Conservation (phyloP, 176 grass and related monocot species). For the Thalia dealbata region DNA sequence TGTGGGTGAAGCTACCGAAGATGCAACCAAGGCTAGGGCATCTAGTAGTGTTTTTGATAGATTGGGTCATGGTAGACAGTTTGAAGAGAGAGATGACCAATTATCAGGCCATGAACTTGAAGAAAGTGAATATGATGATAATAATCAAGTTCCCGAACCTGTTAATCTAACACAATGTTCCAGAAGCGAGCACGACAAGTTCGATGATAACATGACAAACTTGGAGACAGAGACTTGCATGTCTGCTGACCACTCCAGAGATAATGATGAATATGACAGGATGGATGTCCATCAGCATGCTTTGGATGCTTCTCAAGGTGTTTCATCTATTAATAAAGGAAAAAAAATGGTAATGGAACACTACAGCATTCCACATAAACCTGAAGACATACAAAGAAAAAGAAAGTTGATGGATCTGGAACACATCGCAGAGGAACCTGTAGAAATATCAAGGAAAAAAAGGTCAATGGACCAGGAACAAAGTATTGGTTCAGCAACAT, state of each 20-base stretch:
- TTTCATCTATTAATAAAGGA: conserved; percentile 22
- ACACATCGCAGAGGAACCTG: conserved; percentile 33
- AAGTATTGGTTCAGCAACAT: conserved; percentile 32
- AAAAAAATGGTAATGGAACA: conserved; percentile 27
- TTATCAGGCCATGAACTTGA: conserved; percentile 29
- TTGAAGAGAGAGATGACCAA: conserved; percentile 9
- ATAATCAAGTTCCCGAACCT: conserved; percentile 22
- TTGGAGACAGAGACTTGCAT: conserved; percentile 32
- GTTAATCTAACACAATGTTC: conserved; percentile 34
- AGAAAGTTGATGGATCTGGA: conserved; percentile 31
- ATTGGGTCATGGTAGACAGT: conserved; percentile 43
- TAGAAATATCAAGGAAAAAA: conserved; percentile 34
- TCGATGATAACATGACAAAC: conserved; percentile 32
- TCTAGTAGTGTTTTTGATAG: conserved; percentile 75
- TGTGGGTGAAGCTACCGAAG: conserved; percentile 64
- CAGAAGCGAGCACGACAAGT: conserved; percentile 32
- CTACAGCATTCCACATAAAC: conserved; percentile 30
- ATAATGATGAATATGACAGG: conserved; percentile 38
- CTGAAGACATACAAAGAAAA: conserved; percentile 37
- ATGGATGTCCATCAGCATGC: conserved; percentile 22
- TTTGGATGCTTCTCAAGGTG: conserved; percentile 29
- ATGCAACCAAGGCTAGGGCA: conserved; percentile 53
- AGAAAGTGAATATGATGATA: conserved; percentile 29
- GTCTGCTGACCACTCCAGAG: conserved; percentile 38
- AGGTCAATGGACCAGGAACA: conserved; percentile 24